Conservation (phyloP, 2,329 filamentous ascomycete genomes). For the Sarocladiaceae sp. region DNA sequence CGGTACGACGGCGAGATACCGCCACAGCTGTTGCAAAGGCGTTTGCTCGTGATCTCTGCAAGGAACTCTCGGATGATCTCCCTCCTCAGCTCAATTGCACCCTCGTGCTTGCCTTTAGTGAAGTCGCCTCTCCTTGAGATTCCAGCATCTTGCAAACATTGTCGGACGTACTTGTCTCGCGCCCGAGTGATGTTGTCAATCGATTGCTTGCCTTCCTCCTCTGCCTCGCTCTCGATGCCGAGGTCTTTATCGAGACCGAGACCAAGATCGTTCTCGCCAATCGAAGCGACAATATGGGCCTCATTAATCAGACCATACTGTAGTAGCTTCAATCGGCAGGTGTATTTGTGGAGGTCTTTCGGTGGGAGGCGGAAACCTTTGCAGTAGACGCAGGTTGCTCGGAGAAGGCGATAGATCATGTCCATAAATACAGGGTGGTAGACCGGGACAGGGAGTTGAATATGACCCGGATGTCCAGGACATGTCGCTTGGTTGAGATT, state of each 20-base stretch:
- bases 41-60: constrained; percentile 60
- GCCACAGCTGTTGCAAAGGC: constrained; percentile 59
- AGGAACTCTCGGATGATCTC: constrained; percentile 77
- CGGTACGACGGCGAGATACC: constrained; percentile 77
- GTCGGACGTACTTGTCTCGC: constrained; percentile 63
- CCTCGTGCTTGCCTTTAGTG: constrained; percentile 70
- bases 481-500: constrained; percentile 75
- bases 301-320: constrained; percentile 76
- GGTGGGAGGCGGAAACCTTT: constrained; percentile 76
- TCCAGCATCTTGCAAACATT: constrained; percentile 55
- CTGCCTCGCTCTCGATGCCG: constrained; percentile 51
- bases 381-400: constrained; percentile 87
- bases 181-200: constrained; percentile 48
- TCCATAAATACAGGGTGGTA: constrained; percentile 98
- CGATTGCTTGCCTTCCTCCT: constrained; percentile 52
- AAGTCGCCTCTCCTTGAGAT: constrained; percentile 41
- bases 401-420: constrained; percentile 76
- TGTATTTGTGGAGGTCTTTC: constrained; percentile 68
- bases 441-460: constrained; percentile 85
- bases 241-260: constrained; percentile 23
- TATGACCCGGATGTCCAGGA: constrained; percentile 90
- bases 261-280: constrained; percentile 38
- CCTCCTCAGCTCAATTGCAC: constrained; percentile 69
- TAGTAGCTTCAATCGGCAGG: constrained; percentile 79
- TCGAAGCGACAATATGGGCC: constrained; percentile 50